Percentiles rank a stretch among this genome's conserved stretches.
Conservation (phyloP, 1,139 yeast genomes). For the Suhomyces coccinellae region DNA sequence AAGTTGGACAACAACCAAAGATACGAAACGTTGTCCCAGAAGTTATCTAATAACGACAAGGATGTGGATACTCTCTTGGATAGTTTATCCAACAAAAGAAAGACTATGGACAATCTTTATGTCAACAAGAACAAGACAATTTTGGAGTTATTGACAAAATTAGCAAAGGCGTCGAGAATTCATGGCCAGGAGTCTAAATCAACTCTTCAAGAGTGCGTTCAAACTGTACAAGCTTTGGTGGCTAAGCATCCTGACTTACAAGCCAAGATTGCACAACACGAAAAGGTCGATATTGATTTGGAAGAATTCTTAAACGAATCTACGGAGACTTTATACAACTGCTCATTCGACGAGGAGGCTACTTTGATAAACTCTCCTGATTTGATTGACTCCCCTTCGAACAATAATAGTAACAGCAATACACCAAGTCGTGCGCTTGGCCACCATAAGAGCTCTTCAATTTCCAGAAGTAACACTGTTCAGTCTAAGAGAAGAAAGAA, state of each 20-base stretch:
- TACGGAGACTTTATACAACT: constrained; percentile 33
- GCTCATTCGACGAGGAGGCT: constrained; percentile 40
- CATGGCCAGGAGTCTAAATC: constrained; percentile 51
- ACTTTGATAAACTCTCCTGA: constrained; percentile 34
- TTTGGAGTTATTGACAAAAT: constrained; percentile 42
- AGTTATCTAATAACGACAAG: constrained; percentile 40
- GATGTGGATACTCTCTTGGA: constrained; percentile 48
- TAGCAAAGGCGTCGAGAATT: constrained; percentile 46
- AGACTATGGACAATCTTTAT: constrained; percentile 47
- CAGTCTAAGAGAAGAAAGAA: constrained; percentile 31
- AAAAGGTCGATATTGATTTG: constrained; percentile 34
- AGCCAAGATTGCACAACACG: constrained; percentile 30
- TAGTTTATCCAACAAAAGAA: constrained; percentile 42
- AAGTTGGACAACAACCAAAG: constrained; percentile 36
- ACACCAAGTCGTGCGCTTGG: constrained; percentile 14
- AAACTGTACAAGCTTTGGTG: constrained; percentile 29
- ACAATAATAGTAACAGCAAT: constrained; percentile 10
- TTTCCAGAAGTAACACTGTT: constrained; percentile 29
- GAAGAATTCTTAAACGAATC: constrained; percentile 38
- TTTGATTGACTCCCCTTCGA: constrained; percentile 13
- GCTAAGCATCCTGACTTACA: constrained; percentile 42
- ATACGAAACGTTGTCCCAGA: constrained; percentile 29
- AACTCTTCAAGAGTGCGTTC: constrained; percentile 35
- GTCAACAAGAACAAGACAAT: constrained; percentile 49
- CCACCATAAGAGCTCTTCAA: constrained; percentile 14